Evolutionary conservation across 352 stramenopile genomes (phyloP).

Genomic region (Pythium periplocum): DNA sequence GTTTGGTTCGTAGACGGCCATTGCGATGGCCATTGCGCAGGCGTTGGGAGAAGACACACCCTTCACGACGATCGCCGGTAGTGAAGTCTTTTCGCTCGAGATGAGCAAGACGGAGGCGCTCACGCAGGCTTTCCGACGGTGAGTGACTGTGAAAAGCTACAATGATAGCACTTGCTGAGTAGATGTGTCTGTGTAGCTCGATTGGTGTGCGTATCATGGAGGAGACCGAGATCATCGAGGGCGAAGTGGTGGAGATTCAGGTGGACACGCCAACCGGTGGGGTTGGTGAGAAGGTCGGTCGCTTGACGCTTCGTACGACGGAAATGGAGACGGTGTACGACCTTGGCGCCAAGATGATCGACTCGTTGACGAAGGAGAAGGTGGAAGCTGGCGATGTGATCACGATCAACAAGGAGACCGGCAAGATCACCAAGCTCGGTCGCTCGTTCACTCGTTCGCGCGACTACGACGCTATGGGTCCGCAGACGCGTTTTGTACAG

Average conservation of each 20-base stretch:
- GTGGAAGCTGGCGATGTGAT: constrained; percentile 98
- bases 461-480: constrained; percentile 99
- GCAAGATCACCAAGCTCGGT: constrained; percentile 98
- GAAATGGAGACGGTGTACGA: constrained; percentile 99
- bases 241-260: constrained; percentile 99
- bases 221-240: constrained; percentile 99
- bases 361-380: constrained; percentile 98
- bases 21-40: constrained; percentile 98
- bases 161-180: background rate
- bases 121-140: constrained; percentile 95
- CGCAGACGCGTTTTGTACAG: constrained; percentile 82
- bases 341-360: constrained; percentile 99
- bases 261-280: constrained; percentile 88
- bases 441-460: constrained; percentile 95
- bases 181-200: constrained; percentile 33
- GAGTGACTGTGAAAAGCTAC: background rate
- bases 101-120: constrained; percentile 99
- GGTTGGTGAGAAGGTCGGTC: constrained; percentile 80
- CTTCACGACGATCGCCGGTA: constrained; percentile 98
- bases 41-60: constrained; percentile 97
- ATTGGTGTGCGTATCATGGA: constrained; percentile 99
- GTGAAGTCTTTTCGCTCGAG: constrained; percentile 98
- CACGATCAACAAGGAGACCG: constrained; percentile 99
- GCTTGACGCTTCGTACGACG: constrained; percentile 97
- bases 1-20: constrained; percentile 83